A percentile compares a stretch with the other conserved stretches of the same genome.
These are phyloP conservation scores for Phanerodontia chrysosporium DNA, from an alignment of 768 basidiomycete genomes.

Conservation along the genomic window DNA sequence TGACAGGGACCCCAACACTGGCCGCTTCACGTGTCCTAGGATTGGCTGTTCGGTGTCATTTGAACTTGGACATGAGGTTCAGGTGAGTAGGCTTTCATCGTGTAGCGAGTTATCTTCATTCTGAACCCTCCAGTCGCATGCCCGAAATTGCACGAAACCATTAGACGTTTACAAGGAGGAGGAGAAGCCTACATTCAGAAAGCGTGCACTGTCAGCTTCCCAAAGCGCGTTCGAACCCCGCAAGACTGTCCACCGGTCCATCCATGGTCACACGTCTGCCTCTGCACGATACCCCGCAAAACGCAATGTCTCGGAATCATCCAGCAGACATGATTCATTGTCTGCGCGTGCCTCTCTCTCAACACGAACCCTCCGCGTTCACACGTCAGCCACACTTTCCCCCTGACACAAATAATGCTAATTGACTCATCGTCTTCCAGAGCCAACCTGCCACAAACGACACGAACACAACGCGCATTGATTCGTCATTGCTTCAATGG, in stretches of 20 bases:
- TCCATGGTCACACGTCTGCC: neutral
- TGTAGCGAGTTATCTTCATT: neutral
- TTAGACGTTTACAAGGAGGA: neutral
- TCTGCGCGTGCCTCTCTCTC: neutral
- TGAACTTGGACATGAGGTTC: neutral
- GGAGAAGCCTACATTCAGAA: neutral
- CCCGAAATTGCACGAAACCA: slow-evolving; percentile 1
- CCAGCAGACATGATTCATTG: neutral
- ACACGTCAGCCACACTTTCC: neutral
- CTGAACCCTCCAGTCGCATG: neutral
- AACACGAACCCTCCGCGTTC: neutral
- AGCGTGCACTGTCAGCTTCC: neutral
- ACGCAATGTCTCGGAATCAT: neutral
- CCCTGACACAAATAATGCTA: neutral
- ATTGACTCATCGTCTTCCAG: neutral
- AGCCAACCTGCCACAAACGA: neutral
- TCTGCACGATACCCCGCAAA: neutral
- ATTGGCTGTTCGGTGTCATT: neutral
- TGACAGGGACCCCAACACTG: neutral
- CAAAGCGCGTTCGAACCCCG: neutral
- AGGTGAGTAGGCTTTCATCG: neutral
- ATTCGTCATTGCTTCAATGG: neutral
- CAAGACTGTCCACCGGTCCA: neutral
- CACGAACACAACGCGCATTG: neutral
- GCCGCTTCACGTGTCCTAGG: slow-evolving; percentile 1